Evolutionary conservation across 306 rosid genomes (phyloP).

Genomic region (Astragalus membranaceus): DNA sequence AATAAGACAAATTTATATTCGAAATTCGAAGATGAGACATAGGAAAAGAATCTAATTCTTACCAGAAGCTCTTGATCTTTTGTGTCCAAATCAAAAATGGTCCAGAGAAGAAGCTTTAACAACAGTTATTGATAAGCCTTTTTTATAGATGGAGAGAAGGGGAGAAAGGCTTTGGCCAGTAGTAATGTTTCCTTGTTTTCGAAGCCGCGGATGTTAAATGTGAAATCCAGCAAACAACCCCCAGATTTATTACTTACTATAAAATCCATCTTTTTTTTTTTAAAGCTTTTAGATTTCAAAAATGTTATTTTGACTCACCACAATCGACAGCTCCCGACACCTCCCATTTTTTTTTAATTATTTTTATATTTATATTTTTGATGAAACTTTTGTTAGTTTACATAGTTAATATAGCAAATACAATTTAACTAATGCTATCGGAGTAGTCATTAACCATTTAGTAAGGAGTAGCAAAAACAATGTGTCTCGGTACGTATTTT

Average conservation of each 20-base stretch:
- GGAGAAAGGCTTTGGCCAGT: neutral
- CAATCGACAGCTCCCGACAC: too few relatives aligned
- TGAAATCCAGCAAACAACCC: neutral
- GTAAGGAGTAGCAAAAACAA: too few relatives aligned
- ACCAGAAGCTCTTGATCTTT: conserved; percentile 31
- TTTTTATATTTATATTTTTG: too few relatives aligned
- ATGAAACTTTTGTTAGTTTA: too few relatives aligned
- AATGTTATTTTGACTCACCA: too few relatives aligned
- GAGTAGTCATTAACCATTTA: too few relatives aligned
- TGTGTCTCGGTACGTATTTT: too few relatives aligned
- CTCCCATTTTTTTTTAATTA: too few relatives aligned
- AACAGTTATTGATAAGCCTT: neutral
- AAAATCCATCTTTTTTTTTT: too few relatives aligned
- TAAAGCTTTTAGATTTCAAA: too few relatives aligned
- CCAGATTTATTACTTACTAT: neutral
- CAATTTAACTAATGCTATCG: too few relatives aligned
- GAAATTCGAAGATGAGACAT: neutral
- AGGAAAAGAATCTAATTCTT: conserved; percentile 14
- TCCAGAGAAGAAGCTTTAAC: neutral
- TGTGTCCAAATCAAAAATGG: conserved; percentile 10
- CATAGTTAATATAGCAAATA: too few relatives aligned
- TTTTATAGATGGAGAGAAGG: neutral
- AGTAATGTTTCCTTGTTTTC: neutral
- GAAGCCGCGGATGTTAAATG: neutral
- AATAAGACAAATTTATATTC: neutral